Percentiles rank a stretch among this genome's conserved stretches.
These are phyloP conservation scores for Lecanicillium sp. DNA, from an alignment of 2,329 filamentous ascomycete genomes.

Conservation along the genomic window DNA sequence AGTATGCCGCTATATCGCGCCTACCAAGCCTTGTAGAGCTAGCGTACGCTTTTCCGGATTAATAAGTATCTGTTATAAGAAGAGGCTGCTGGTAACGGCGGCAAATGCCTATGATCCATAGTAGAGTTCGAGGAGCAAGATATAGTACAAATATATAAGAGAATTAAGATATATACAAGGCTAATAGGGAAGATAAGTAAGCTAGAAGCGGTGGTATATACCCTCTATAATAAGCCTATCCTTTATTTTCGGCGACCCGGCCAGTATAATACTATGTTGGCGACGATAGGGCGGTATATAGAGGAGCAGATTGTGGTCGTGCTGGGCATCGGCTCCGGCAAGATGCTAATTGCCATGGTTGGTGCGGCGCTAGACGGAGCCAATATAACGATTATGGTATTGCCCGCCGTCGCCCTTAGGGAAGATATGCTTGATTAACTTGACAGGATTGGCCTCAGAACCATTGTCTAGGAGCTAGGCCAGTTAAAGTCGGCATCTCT, in stretches of 20 bases:
- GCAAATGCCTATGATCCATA: background rate
- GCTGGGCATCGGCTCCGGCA: conserved; percentile 1
- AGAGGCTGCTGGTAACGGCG: background rate
- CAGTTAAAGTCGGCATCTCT: background rate
- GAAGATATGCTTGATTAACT: conserved; percentile 1
- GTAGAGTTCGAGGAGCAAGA: background rate
- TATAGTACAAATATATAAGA: background rate
- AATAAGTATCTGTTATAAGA: conserved; percentile 4
- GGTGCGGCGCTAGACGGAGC: background rate
- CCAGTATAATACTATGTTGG: background rate
- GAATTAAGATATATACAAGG: background rate
- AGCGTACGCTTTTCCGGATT: conserved; percentile 1
- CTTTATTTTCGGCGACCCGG: background rate
- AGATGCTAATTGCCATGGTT: conserved; percentile 1
- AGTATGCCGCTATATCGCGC: conserved; percentile 4
- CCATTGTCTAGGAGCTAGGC: background rate
- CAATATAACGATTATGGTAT: conserved; percentile 2
- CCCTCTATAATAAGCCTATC: background rate
- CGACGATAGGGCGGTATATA: background rate
- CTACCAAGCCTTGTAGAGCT: conserved; percentile 6
- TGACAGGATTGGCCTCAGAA: background rate
- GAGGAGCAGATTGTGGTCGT: conserved; percentile 4
- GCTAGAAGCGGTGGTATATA: background rate
- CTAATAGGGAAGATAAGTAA: background rate
- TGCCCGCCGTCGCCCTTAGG: conserved; percentile 2